A percentile compares a stretch with the other conserved stretches of the same genome.
phyloP scores from a whole-genome alignment of 2,329 filamentous ascomycete genomes.

The Colletotrichum sp. region DNA sequence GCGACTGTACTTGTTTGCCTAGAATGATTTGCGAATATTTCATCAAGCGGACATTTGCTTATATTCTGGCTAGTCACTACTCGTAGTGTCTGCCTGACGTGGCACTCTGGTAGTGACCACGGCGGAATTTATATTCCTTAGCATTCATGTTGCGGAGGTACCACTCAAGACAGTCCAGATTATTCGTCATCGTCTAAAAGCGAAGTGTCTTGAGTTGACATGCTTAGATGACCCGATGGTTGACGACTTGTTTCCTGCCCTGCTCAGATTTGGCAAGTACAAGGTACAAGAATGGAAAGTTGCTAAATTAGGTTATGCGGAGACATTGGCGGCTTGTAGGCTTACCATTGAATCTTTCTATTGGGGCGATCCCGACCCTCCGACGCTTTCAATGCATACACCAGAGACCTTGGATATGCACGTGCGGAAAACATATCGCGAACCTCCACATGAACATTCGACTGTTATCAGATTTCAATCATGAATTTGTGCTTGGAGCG shows the following conservation, averaged over 20 bases:
- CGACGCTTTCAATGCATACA: neutral
- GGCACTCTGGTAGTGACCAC: neutral
- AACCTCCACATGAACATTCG: neutral
- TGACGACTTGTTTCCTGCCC: neutral
- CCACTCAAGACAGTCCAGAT: neutral
- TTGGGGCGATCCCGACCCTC: neutral
- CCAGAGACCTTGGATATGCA: neutral
- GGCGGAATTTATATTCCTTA: neutral
- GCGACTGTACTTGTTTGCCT: neutral
- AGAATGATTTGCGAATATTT: neutral
- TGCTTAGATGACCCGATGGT: neutral
- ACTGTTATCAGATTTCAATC: neutral
- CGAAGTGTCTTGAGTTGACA: neutral
- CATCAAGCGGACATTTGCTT: neutral
- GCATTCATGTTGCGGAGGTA: neutral
- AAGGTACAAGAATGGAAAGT: neutral
- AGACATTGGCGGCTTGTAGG: neutral
- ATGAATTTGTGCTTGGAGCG: neutral
- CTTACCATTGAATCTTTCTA: neutral
- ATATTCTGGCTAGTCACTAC: neutral
- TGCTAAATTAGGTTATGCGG: neutral
- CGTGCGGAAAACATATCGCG: neutral
- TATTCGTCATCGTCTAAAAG: neutral
- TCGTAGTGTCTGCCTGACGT: neutral
- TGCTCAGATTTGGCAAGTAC: neutral